phyloP scores from a whole-genome alignment of 2,329 filamentous ascomycete species.

The Aspergillus sp. region DNA sequence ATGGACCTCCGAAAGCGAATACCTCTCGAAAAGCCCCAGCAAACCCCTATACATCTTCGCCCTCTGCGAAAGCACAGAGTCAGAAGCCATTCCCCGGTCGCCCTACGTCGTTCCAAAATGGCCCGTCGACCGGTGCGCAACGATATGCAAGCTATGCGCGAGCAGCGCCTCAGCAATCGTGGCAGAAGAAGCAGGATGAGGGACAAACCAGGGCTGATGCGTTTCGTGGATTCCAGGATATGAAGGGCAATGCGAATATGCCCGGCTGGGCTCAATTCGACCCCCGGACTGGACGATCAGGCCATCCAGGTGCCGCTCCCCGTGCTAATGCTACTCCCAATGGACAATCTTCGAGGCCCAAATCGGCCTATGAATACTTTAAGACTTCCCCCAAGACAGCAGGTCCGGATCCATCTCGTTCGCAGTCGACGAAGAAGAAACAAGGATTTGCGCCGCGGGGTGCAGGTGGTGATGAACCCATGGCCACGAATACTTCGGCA shows the following conservation, averaged over 20 bases:
- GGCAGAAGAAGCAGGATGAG: slow-evolving; percentile 35
- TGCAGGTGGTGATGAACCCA: slow-evolving; percentile 56
- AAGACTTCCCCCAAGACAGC: slow-evolving; percentile 27
- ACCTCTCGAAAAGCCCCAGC: slow-evolving; percentile 24
- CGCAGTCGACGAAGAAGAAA: slow-evolving; percentile 46
- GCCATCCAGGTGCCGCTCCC: slow-evolving; percentile 14
- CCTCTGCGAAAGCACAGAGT: slow-evolving; percentile 17
- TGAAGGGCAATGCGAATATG: slow-evolving; percentile 27
- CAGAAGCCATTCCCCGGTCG: slow-evolving; percentile 15
- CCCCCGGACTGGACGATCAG: slow-evolving; percentile 29
- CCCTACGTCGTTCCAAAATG: slow-evolving; percentile 19
- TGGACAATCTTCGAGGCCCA: slow-evolving; percentile 23
- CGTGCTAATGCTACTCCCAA: slow-evolving; percentile 16
- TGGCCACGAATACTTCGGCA: slow-evolving; percentile 50
- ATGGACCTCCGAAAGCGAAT: slow-evolving; percentile 24
- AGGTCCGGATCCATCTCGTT: slow-evolving; percentile 29
- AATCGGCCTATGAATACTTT: slow-evolving; percentile 37
- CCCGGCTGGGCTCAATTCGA: slow-evolving; percentile 38
- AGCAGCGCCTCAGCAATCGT: slow-evolving; percentile 33
- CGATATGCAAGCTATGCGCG: slow-evolving; percentile 38
- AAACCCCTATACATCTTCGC: slow-evolving; percentile 16
- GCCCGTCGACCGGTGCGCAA: slow-evolving; percentile 33
- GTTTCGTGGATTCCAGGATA: slow-evolving; percentile 41
- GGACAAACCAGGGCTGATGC: slow-evolving; percentile 39
- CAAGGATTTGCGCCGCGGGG: slow-evolving; percentile 56